These are phyloP conservation scores for Hygrophila difformis DNA, from an alignment of 257 asterid species.

Conservation along the genomic window DNA sequence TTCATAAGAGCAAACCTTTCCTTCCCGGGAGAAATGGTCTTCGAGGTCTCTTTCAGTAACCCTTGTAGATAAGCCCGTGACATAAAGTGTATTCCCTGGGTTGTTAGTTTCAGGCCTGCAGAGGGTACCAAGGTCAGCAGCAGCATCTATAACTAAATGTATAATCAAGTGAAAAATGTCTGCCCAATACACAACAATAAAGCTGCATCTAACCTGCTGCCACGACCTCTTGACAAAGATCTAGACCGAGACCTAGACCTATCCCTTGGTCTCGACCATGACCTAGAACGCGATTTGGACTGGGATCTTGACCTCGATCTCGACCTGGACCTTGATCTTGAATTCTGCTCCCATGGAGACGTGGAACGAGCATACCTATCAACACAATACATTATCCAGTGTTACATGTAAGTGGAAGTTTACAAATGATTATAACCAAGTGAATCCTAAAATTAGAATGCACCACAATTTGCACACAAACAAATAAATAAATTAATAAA, in stretches of 20 bases:
- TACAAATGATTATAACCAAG: too few species aligned
- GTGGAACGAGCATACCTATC: slow-evolving; percentile 63
- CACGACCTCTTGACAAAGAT: slow-evolving; percentile 53
- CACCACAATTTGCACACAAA: not conserved
- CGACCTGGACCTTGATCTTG: slow-evolving; percentile 55
- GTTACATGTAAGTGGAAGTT: too few species aligned
- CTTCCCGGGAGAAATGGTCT: slow-evolving; percentile 93
- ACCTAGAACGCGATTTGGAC: slow-evolving; percentile 52
- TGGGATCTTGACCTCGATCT: slow-evolving; percentile 51
- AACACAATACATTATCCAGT: too few species aligned
- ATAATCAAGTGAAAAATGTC: not conserved
- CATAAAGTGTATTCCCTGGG: slow-evolving; percentile 82
- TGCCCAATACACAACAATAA: not conserved
- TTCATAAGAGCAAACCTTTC: slow-evolving; percentile 76
- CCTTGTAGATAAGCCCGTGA: slow-evolving; percentile 94
- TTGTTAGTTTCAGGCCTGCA: slow-evolving; percentile 43
- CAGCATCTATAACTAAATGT: slow-evolving; percentile 3
- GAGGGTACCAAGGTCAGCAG: slow-evolving; percentile 4
- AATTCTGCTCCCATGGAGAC: slow-evolving; percentile 61
- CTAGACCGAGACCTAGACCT: slow-evolving; percentile 42
- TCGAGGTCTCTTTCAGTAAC: slow-evolving; percentile 94
- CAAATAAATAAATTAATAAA: not conserved
- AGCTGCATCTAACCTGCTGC: slow-evolving; percentile 44
- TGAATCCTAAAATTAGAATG: not conserved
- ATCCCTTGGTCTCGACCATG: slow-evolving; percentile 49